Evolutionary conservation across 192 early-diverging fungal genomes (phyloP), one percentile per base, ranked within the genome.

Genomic region (Rhizoclosmatium globosum): DNA sequence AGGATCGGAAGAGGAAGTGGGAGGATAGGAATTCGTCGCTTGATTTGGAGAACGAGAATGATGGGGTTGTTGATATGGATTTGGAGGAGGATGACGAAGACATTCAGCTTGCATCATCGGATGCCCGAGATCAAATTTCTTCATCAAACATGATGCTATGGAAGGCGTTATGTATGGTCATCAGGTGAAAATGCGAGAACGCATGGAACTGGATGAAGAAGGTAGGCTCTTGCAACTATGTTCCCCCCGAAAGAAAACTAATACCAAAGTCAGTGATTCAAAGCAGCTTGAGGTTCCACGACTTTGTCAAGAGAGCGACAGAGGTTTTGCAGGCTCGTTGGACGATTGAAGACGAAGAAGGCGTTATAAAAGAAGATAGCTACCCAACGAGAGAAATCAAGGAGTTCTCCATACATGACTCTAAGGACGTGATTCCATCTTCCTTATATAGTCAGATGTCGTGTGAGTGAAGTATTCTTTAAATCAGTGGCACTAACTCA

Each of bases 301-400:
- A 56, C 53, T 56, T 56, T n/a, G 53, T 56, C 53, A 56, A 56
- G 19, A n/a, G 11, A 9, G 53, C 19, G 9, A n/a, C 53, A 56
- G 53, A 56, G 53, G 19, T 56, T 9, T 56, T 56, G 53, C 11
- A 56, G 53, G 31, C 31, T 31, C 31, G 31, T 31, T 31, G 31
- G 31, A 0, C 31, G 31, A 31, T 31, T 31, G 31, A 31, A 31
- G 31, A 31, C 31, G 31, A 31, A 31, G 31, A 31, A 31, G 31
- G 31, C 0, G 31, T 31, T 31, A 31, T 31, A 31, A 31, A 31
- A 31, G 31, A 31, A 31, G 31, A 31, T 31, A 31, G 31, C 31
- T 31, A 31, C 31, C 64, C 64, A 11, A 65, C 64, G 0, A 38
- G 39, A 15, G 64, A 65, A 38, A 65, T 65, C n/a, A 65, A 65